A percentile compares a stretch with the other conserved stretches of the same genome.
Evolutionary conservation across 2,329 filamentous ascomycete species (phyloP).

Genomic region (Colletotrichum horii): DNA sequence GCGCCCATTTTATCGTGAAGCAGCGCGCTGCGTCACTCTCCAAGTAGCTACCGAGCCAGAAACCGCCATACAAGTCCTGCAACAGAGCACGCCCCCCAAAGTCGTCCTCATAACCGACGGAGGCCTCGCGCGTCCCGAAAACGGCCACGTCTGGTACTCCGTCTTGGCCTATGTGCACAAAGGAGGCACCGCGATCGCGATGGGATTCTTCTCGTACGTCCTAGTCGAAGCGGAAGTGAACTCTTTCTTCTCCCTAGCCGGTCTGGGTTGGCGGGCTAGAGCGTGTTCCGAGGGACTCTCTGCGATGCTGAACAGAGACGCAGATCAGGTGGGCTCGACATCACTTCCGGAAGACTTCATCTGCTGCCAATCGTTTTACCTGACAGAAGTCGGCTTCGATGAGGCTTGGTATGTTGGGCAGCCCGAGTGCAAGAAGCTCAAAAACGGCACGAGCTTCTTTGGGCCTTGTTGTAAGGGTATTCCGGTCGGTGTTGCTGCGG

Average conservation of each 20-base stretch:
- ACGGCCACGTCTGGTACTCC: background rate
- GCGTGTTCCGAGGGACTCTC: background rate
- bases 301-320: background rate
- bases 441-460: background rate
- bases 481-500: background rate
- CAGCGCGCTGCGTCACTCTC: slow-evolving; percentile 1
- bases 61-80: background rate
- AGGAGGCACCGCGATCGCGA: background rate
- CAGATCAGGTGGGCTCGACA: background rate
- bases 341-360: background rate
- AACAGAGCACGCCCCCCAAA: background rate
- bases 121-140: background rate
- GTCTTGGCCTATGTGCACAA: background rate
- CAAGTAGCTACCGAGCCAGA: background rate
- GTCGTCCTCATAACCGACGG: background rate
- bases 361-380: background rate
- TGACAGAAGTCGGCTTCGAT: background rate
- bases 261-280: background rate
- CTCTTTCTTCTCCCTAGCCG: background rate
- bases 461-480: background rate
- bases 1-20: background rate
- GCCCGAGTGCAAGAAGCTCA: background rate
- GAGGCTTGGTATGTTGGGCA: background rate
- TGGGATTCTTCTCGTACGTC: background rate
- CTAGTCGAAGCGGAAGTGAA: background rate